These are phyloP conservation scores for Chaetothyriales sp. DNA, from an alignment of 2,329 filamentous ascomycete species.

Conservation along the genomic window DNA sequence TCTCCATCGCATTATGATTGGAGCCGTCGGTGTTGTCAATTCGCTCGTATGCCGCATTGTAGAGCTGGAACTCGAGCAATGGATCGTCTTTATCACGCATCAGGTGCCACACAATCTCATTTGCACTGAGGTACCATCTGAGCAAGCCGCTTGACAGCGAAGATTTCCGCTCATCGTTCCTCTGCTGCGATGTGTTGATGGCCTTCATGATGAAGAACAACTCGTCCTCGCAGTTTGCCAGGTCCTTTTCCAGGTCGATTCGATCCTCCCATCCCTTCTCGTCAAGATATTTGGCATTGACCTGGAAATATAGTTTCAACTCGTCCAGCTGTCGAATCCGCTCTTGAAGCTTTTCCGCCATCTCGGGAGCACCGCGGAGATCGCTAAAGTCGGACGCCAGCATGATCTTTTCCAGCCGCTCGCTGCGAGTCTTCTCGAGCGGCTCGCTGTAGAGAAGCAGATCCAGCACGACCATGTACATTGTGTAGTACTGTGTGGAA, in stretches of 20 bases:
- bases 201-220: slow-evolving; percentile 99
- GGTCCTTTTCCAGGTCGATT: slow-evolving; percentile 72
- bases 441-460: slow-evolving; percentile 92
- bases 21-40: slow-evolving; percentile 96
- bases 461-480: slow-evolving; percentile 96
- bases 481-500: slow-evolving; percentile 89
- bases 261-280: slow-evolving; percentile 83
- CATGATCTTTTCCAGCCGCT: slow-evolving; percentile 96
- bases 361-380: slow-evolving; percentile 77
- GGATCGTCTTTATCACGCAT: slow-evolving; percentile 76
- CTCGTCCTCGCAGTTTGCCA: slow-evolving; percentile 84
- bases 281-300: slow-evolving; percentile 75
- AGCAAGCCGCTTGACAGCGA: slow-evolving; percentile 64
- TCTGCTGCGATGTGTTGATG: slow-evolving; percentile 88
- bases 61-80: slow-evolving; percentile 81
- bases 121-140: slow-evolving; percentile 84
- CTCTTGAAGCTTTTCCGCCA: slow-evolving; percentile 81
- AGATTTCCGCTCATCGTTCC: slow-evolving; percentile 53
- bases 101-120: slow-evolving; percentile 94
- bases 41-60: slow-evolving; percentile 80
- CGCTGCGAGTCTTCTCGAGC: slow-evolving; percentile 88
- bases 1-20: slow-evolving; percentile 79
- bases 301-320: slow-evolving; percentile 91
- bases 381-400: slow-evolving; percentile 97
- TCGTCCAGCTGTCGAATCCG: slow-evolving; percentile 87